phyloP scores from a whole-genome alignment of 2,329 filamentous ascomycete species.

The Diaporthe sp. region DNA sequence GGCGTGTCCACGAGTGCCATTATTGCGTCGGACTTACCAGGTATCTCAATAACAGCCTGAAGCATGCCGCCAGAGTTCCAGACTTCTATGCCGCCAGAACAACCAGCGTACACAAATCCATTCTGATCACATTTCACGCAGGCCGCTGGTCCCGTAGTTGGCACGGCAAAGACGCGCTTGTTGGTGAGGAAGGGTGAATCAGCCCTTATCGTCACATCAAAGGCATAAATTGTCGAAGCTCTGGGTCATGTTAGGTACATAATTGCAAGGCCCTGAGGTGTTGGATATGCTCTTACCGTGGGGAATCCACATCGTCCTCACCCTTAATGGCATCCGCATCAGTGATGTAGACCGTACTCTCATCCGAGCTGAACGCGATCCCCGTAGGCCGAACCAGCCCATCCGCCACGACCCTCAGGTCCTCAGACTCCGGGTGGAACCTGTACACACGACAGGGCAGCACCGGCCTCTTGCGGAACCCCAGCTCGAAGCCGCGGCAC shows the following conservation, averaged over 20 bases:
- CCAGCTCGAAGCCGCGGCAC: constrained; percentile 56
- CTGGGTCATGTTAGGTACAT: constrained; percentile 40
- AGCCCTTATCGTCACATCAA: constrained; percentile 55
- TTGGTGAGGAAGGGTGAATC: constrained; percentile 59
- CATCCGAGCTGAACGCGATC: constrained; percentile 54
- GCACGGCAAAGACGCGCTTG: constrained; percentile 65
- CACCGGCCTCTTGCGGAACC: constrained; percentile 57
- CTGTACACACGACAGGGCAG: constrained; percentile 63
- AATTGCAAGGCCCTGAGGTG: neutral
- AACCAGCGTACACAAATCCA: constrained; percentile 62
- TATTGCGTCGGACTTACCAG: constrained; percentile 44
- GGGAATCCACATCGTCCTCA: constrained; percentile 46
- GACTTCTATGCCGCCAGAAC: constrained; percentile 63
- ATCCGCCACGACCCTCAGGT: constrained; percentile 61
- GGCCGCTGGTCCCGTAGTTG: constrained; percentile 58
- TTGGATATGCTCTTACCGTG: constrained; percentile 42
- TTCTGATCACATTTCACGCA: constrained; percentile 55
- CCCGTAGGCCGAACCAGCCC: constrained; percentile 58
- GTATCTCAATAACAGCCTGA: constrained; percentile 56
- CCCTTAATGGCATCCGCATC: constrained; percentile 51
- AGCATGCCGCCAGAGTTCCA: constrained; percentile 59
- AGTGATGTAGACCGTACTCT: constrained; percentile 57
- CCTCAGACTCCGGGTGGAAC: constrained; percentile 54
- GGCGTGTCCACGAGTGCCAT: neutral
- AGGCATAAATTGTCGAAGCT: constrained; percentile 59